Evolutionary conservation across 257 asterid species (phyloP).

Genomic region (Ehretia macrophylla): DNA sequence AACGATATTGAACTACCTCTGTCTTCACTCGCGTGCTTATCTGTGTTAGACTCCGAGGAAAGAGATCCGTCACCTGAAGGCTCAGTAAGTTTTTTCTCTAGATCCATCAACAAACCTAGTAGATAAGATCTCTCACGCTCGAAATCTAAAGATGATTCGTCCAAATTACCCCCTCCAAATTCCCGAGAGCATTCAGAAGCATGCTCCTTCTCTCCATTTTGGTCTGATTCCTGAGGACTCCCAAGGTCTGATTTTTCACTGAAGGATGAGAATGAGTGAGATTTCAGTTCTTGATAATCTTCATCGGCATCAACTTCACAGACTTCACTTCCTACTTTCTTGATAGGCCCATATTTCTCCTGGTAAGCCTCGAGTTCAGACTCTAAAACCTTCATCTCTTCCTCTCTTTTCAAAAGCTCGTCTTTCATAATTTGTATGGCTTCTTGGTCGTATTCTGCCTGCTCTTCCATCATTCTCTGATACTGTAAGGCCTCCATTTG

Average conservation of each 20-base stretch:
- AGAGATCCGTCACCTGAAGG: conserved; percentile 24
- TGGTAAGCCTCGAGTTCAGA: conserved; percentile 52
- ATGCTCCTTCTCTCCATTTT: conserved; percentile 18
- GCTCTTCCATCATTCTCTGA: conserved; percentile 98
- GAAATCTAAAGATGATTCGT: conserved; percentile 43
- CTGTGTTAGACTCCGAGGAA: conserved; percentile 15
- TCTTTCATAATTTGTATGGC: conserved; percentile 63
- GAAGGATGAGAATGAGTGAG: conserved; percentile 41
- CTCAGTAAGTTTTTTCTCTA: conserved; percentile 35
- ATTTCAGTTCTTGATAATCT: conserved; percentile 56
- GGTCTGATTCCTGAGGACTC: conserved; percentile 36
- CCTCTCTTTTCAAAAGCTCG: conserved; percentile 52
- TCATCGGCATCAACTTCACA: conserved; percentile 67
- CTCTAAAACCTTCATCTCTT: conserved; percentile 54
- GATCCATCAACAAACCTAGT: conserved; percentile 41
- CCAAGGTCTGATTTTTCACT: conserved; percentile 43
- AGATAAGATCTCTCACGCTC: conserved; percentile 55
- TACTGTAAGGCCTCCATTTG: conserved; percentile 98
- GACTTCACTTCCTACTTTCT: conserved; percentile 48
- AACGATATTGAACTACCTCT: conserved; percentile 30
- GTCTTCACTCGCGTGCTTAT: conserved; percentile 21
- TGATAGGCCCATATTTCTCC: conserved; percentile 45
- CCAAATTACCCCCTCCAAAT: conserved; percentile 22
- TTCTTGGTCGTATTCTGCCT: conserved; percentile 82
- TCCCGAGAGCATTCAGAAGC: conserved; percentile 19